Evolutionary conservation across 768 basidiomycete species (phyloP).

Genomic region (Chiua virens): DNA sequence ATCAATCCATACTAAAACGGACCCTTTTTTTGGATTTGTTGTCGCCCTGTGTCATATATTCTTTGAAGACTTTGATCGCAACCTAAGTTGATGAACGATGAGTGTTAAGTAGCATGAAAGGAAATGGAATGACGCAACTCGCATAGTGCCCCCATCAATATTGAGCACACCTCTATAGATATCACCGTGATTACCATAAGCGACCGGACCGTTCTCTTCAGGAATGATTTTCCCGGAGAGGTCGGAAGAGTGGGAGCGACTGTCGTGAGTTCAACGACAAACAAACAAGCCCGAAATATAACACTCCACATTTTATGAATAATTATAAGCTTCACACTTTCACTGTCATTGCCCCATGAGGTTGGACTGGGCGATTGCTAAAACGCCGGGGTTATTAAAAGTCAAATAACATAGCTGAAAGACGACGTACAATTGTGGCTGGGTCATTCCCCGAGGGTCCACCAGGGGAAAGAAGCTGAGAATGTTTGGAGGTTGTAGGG

Average conservation of each 20-base stretch:
- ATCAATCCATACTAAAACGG: not conserved
- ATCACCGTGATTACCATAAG: constrained; percentile 21
- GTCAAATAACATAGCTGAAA: no score
- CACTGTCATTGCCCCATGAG: no score
- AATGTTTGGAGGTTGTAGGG: no score
- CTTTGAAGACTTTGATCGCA: constrained; percentile 4
- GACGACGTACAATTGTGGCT: not conserved
- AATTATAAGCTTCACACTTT: not conserved
- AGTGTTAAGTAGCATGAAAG: not conserved
- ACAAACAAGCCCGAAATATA: not conserved
- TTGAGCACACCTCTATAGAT: constrained; percentile 20
- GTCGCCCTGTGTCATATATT: constrained; percentile 13
- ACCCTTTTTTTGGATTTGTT: no score
- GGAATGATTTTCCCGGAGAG: constrained; percentile 10
- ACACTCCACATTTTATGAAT: constrained; percentile 13
- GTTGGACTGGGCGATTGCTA: constrained; percentile 7
- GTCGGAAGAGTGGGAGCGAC: constrained; percentile 11
- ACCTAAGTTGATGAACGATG: not conserved
- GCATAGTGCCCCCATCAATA: no score
- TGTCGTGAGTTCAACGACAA: constrained; percentile 1
- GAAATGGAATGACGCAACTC: not conserved
- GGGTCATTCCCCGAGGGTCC: no score
- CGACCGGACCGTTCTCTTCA: constrained; percentile 13
- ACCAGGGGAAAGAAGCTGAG: not conserved
- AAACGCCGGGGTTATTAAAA: not conserved